Evolutionary conservation across 345 rosid species (phyloP).

Genomic region (Linum tenue): DNA sequence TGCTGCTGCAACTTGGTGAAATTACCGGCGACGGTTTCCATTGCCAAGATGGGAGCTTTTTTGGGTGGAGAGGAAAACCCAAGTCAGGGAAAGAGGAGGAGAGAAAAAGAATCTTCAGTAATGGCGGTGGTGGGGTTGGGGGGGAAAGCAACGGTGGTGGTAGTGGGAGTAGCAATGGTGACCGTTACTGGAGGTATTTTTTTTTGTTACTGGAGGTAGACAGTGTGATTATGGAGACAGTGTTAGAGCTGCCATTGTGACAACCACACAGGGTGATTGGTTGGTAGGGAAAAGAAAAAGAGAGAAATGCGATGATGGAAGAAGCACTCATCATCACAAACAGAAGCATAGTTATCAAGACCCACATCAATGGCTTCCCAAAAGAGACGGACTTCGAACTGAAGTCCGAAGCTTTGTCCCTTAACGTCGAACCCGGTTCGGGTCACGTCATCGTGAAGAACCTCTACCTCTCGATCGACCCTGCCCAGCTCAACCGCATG

Average conservation of each 20-base stretch:
- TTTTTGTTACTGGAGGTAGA: too few relatives aligned
- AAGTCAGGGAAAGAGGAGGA: background rate
- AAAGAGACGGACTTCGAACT: slow-evolving; percentile 35
- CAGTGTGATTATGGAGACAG: too few relatives aligned
- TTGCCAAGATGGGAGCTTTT: background rate
- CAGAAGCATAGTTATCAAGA: slow-evolving; percentile 29
- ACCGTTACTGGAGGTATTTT: background rate
- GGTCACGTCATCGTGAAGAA: slow-evolving; percentile 32
- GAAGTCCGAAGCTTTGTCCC: slow-evolving; percentile 16
- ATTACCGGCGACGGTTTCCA: slow-evolving; percentile 13
- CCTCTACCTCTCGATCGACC: slow-evolving; percentile 46
- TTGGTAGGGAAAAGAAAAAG: too few relatives aligned
- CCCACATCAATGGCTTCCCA: slow-evolving; percentile 28
- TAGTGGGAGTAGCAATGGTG: background rate
- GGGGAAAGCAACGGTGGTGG: background rate
- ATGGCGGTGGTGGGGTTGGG: background rate
- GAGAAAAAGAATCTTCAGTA: background rate
- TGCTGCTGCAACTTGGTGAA: slow-evolving; percentile 5
- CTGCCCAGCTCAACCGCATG: slow-evolving; percentile 48
- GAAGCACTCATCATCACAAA: slow-evolving; percentile 21
- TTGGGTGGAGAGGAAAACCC: background rate
- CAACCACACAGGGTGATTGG: too few relatives aligned
- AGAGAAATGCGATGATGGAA: background rate
- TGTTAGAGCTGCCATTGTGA: too few relatives aligned
- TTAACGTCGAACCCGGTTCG: slow-evolving; percentile 18